Evolutionary conservation across 257 asterid species (phyloP), one percentile per base, ranked within the genome.

Genomic region (Lantana camara): DNA sequence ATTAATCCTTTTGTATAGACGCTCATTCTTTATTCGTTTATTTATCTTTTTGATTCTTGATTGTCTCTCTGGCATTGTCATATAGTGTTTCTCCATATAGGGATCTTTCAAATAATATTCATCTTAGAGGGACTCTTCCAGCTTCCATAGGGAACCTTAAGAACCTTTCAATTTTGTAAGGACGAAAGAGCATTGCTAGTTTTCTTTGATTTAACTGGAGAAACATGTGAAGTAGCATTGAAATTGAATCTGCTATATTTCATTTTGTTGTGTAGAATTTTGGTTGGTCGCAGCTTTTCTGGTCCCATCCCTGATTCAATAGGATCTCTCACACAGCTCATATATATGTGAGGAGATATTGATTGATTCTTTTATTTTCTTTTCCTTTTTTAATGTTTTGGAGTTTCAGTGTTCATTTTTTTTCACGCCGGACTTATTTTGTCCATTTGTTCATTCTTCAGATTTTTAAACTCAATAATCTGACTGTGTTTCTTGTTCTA

Each of bases 101-200:
- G 87, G 98, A 92, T 81, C 96, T 89, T 62, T 92, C 98, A 3
- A 92, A 92, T 74, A 92, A 92, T 67, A 47, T 79, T 48, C 93
- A 88, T 38, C 85, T 92, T 54, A 83, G 58, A 65, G 97, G 88
- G 63, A 60, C 70, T 60, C 90, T 92, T 75, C 90, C 98, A 41
- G 12, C 87, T 49, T 80, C 98, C 30, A 82, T 92, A 49, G 90
- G 93, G 51, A 78, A 83, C 57, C 66, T 92, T 75, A 78, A 79
- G 80, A 87, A 85, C 71, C 90, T 92, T 58, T 58, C 93, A 16
- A 67, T 66, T 57, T 60, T 92, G 98, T 92, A 83, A 77, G 89
- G 53, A 2, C 2, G 2, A 2, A 57, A 52, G n/a, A n/a, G n/a
- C n/a, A 38, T 62, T 27, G 11, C 8, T 29, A 45, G 40, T 47